Percentiles rank a stretch among this genome's conserved stretches.
Conservation (phyloP, 352 stramenopile species). For the Nothophytophthora sp. region DNA sequence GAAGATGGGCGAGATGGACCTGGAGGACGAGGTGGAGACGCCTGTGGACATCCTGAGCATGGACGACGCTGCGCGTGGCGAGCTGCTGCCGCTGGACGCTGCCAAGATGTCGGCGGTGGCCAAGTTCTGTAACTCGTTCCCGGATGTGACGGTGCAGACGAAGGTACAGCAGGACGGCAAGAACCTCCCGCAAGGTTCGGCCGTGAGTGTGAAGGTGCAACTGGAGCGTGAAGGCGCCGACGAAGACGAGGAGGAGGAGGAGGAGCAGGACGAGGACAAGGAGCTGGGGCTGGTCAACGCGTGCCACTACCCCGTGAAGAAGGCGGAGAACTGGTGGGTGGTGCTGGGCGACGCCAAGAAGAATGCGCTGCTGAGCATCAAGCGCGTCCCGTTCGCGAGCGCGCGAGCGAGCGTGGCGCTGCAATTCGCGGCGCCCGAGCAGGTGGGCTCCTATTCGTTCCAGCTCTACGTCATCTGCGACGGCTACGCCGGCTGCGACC, state of each 20-base stretch:
- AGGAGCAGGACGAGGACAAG: slow-evolving; percentile 52
- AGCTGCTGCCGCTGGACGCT: slow-evolving; percentile 86
- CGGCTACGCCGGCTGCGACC: slow-evolving; percentile 97
- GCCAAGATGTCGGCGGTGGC: slow-evolving; percentile 97
- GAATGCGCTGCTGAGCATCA: slow-evolving; percentile 98
- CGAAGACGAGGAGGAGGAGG: slow-evolving; percentile 89
- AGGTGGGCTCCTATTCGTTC: slow-evolving; percentile 93
- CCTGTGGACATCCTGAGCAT: slow-evolving; percentile 90
- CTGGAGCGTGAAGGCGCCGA: slow-evolving; percentile 94
- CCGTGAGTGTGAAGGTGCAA: slow-evolving; percentile 87
- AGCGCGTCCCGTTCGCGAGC: slow-evolving; percentile 93
- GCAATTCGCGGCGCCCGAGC: slow-evolving; percentile 96
- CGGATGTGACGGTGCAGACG: slow-evolving; percentile 96
- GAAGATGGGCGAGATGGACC: slow-evolving; percentile 50
- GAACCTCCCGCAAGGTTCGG: slow-evolving; percentile 90
- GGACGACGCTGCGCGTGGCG: slow-evolving; percentile 91
- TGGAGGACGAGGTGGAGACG: slow-evolving; percentile 79
- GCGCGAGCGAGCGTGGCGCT: slow-evolving; percentile 83
- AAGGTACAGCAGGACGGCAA: slow-evolving; percentile 91
- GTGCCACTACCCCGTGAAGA: slow-evolving; percentile 82
- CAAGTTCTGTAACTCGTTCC: slow-evolving; percentile 99
- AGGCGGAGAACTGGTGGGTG: slow-evolving; percentile 99
- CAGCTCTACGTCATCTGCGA: slow-evolving; percentile 99
- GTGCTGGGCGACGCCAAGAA: slow-evolving; percentile 95
- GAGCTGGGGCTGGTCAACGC: slow-evolving; percentile 74